Evolutionary conservation across 441 rosid species (phyloP).

Genomic region (Populus hybrid): DNA sequence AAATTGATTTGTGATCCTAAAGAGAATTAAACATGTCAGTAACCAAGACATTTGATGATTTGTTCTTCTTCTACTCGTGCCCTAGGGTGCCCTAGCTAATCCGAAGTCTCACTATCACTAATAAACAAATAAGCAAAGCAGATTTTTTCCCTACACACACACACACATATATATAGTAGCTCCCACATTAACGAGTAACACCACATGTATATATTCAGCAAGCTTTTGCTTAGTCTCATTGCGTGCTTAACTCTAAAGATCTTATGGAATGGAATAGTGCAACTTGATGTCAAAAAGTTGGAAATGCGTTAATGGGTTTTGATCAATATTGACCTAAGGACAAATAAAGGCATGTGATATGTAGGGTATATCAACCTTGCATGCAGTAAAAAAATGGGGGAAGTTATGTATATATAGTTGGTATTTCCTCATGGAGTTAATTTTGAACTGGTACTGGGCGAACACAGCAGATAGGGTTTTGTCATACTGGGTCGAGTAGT

Average conservation of each 20-base stretch:
- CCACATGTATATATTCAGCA: background rate
- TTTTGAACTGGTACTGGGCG: background rate
- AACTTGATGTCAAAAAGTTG: background rate
- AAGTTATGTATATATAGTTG: background rate
- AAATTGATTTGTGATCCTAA: background rate
- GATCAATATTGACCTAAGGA: slow-evolving; percentile 12
- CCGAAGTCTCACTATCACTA: background rate
- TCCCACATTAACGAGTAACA: background rate
- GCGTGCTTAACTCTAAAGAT: background rate
- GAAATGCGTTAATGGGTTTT: slow-evolving; percentile 27
- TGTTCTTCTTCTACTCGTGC: background rate
- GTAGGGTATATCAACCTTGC: slow-evolving; percentile 24
- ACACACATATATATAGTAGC: background rate
- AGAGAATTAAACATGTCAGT: background rate
- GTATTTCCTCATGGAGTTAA: background rate
- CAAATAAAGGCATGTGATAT: slow-evolving; percentile 32
- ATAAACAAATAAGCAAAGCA: too few species aligned
- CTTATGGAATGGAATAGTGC: background rate
- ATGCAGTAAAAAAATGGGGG: background rate
- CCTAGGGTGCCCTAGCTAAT: background rate
- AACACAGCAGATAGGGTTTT: slow-evolving; percentile 28
- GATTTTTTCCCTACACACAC: too few species aligned
- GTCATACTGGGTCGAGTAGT: slow-evolving; percentile 36
- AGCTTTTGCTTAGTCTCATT: background rate
- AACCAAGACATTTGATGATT: background rate